Conservation (phyloP, 1,284 basidiomycete species). For the Singerocomus inundabilis region DNA sequence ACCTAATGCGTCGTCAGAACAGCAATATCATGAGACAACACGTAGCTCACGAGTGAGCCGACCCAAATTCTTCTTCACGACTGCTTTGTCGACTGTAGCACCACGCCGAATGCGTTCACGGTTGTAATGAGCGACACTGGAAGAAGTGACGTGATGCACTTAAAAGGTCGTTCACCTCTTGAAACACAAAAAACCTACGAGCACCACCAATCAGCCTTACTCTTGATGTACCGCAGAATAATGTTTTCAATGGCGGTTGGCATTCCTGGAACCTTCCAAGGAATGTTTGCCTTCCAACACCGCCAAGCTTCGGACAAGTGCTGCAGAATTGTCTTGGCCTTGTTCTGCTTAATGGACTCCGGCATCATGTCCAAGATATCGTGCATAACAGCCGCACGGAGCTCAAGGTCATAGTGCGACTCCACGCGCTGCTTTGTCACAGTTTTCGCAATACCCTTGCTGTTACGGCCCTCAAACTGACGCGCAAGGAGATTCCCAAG, state of each 20-base stretch:
- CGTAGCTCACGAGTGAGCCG: slow-evolving; percentile 72
- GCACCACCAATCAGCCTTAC: slow-evolving; percentile 99
- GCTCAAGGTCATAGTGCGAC: slow-evolving; percentile 96
- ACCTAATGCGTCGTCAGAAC: slow-evolving; percentile 39
- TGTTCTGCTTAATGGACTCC: slow-evolving; percentile 98
- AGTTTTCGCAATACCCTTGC: slow-evolving; percentile 92
- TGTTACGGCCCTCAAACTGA: slow-evolving; percentile 97
- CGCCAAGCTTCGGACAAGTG: slow-evolving; percentile 98
- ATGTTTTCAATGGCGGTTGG: slow-evolving; percentile 99
- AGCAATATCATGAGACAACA: not conserved
- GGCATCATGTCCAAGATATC: slow-evolving; percentile 99
- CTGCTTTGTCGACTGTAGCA: slow-evolving; percentile 99
- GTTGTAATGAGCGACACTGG: slow-evolving; percentile 86
- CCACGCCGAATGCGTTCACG: slow-evolving; percentile 94
- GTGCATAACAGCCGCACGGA: slow-evolving; percentile 99
- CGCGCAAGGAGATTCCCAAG: slow-evolving; percentile 96
- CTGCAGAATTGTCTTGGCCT: slow-evolving; percentile 97
- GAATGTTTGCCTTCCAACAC: slow-evolving; percentile 99
- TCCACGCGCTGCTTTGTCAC: slow-evolving; percentile 99
- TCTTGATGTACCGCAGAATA: slow-evolving; percentile 98
- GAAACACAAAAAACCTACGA: slow-evolving; percentile 58
- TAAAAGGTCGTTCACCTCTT: not conserved
- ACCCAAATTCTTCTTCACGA: slow-evolving; percentile 94
- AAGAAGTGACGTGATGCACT: not conserved
- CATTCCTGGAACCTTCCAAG: slow-evolving; percentile 97